Evolutionary conservation across 176 grass and related monocot species (phyloP).

Genomic region (Pharus latifolius): DNA sequence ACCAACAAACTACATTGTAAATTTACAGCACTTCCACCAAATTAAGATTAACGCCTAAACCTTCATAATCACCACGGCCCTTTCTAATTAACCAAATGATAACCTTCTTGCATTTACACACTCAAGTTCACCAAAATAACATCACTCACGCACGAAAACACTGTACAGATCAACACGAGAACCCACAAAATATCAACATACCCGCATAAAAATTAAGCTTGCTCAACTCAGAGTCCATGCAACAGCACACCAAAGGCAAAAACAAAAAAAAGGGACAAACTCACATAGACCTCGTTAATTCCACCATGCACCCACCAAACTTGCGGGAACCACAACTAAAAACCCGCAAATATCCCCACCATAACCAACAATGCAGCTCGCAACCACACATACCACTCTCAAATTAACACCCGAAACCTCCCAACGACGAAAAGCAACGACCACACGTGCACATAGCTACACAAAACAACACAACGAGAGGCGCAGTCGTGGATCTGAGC

Average conservation of each 20-base stretch:
- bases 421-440: neutral
- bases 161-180: neutral
- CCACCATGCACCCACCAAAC: neutral
- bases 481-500: constrained; percentile 26
- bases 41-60: neutral
- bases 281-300: neutral
- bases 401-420: neutral
- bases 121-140: neutral
- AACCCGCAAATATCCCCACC: neutral
- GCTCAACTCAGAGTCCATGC: neutral
- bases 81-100: neutral
- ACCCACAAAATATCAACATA: neutral
- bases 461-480: too few relatives aligned
- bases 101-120: neutral
- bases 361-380: neutral
- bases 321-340: neutral
- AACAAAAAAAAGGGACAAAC: too few relatives aligned
- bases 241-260: neutral
- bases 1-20: neutral
- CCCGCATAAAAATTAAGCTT: neutral
- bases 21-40: neutral
- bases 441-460: too few relatives aligned
- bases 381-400: neutral
- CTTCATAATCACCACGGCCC: too few relatives aligned
- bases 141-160: too few relatives aligned